Conservation (phyloP, 2,329 filamentous ascomycete genomes). For the Raffaelea albimanens region DNA sequence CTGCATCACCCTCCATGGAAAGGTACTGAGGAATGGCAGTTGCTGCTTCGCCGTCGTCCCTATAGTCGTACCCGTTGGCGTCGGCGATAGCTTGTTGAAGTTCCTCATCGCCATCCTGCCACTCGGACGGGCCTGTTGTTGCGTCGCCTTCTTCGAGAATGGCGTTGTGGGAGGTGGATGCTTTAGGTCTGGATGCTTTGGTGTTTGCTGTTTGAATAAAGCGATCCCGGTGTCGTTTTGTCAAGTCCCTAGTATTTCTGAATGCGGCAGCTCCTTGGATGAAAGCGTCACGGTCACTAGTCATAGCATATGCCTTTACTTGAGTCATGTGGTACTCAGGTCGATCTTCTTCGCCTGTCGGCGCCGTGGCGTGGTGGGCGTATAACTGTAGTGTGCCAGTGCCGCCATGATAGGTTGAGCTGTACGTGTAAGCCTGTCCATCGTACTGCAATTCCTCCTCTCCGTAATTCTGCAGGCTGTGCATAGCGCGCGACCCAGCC, state of each 20-base stretch:
- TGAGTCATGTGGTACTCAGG: conserved; percentile 32
- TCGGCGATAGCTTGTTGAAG: background rate
- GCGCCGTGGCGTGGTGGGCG: conserved; percentile 25
- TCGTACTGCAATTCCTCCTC: conserved; percentile 23
- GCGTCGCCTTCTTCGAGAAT: background rate
- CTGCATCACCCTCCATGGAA: background rate
- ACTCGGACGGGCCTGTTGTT: background rate
- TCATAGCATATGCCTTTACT: conserved; percentile 20
- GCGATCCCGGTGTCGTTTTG: conserved; percentile 24
- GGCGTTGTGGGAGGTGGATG: background rate
- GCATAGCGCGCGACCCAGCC: conserved; percentile 25
- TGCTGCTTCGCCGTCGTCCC: background rate
- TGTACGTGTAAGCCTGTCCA: conserved; percentile 27
- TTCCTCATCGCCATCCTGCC: background rate
- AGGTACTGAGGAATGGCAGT: background rate
- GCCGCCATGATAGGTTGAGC: conserved; percentile 27
- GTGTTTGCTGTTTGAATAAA: conserved; percentile 18
- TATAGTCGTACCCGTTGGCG: background rate
- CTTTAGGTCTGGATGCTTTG: background rate
- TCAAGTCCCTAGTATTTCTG: conserved; percentile 28
- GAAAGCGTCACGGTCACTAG: conserved; percentile 19
- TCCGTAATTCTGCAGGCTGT: conserved; percentile 25
- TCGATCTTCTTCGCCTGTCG: conserved; percentile 18
- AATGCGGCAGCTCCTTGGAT: conserved; percentile 26
- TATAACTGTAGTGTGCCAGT: conserved; percentile 24